Evolutionary conservation across 2,329 filamentous ascomycete species (phyloP).

Genomic region (Cladosporium sphaerospermum): DNA sequence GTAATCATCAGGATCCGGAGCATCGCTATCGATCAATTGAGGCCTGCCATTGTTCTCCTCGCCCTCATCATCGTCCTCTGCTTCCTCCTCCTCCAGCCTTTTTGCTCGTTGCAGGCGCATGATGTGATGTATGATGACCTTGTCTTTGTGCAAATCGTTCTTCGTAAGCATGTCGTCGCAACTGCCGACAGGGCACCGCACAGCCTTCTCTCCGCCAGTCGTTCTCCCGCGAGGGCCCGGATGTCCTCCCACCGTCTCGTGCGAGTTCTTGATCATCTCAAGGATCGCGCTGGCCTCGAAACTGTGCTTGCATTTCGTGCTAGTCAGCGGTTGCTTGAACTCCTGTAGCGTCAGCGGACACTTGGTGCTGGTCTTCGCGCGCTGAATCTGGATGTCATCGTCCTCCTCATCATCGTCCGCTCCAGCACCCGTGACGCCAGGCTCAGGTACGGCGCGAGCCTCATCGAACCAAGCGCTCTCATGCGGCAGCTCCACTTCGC

Average conservation of each 20-base stretch:
- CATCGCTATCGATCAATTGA: constrained; percentile 26
- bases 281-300: constrained; percentile 63
- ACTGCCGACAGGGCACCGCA: constrained; percentile 59
- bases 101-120: constrained; percentile 47
- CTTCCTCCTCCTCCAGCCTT: constrained; percentile 40
- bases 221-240: constrained; percentile 15
- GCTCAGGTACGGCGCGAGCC: constrained; percentile 39
- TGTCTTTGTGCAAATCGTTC: constrained; percentile 52
- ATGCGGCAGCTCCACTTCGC: constrained; percentile 49
- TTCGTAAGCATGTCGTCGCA: constrained; percentile 51
- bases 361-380: constrained; percentile 58
- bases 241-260: constrained; percentile 16
- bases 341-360: constrained; percentile 63
- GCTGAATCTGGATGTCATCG: constrained; percentile 62
- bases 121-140: constrained; percentile 52
- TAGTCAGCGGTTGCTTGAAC: constrained; percentile 62
- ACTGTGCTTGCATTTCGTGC: constrained; percentile 61
- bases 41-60: constrained; percentile 23
- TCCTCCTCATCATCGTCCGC: constrained; percentile 44
- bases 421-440: constrained; percentile 34
- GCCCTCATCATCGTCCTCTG: constrained; percentile 28
- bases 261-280: constrained; percentile 40
- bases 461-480: constrained; percentile 57
- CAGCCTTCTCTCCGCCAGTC: constrained; percentile 24
- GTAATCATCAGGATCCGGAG: constrained; percentile 21